A percentile compares a stretch with the other conserved stretches of the same genome.
Conservation (phyloP, 1,284 basidiomycete genomes). For the Thelephora terrestris region DNA sequence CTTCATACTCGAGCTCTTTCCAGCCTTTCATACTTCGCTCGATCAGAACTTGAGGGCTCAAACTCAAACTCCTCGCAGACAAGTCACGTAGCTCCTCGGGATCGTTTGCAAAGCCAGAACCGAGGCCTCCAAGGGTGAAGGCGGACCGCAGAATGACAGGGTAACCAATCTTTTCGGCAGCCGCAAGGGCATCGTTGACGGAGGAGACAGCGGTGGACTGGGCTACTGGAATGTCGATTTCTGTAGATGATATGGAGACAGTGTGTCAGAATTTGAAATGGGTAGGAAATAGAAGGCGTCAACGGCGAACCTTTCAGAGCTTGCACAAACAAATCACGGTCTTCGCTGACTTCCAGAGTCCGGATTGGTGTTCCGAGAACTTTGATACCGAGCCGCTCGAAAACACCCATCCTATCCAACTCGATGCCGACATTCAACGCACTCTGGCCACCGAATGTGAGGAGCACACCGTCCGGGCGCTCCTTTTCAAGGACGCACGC, state of each 20-base stretch:
- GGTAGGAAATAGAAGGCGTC: not conserved
- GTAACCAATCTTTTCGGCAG: slow-evolving; percentile 90
- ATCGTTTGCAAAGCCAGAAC: slow-evolving; percentile 96
- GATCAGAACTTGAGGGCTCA: slow-evolving; percentile 94
- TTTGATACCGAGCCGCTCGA: slow-evolving; percentile 89
- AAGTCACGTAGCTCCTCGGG: slow-evolving; percentile 93
- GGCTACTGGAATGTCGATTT: slow-evolving; percentile 97
- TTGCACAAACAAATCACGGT: slow-evolving; percentile 95
- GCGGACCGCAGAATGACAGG: slow-evolving; percentile 98
- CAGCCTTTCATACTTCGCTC: slow-evolving; percentile 99
- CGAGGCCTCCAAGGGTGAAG: slow-evolving; percentile 96
- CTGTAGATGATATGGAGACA: slow-evolving; percentile 28
- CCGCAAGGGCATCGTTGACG: slow-evolving; percentile 85
- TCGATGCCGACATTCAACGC: slow-evolving; percentile 98
- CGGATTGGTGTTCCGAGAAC: slow-evolving; percentile 94
- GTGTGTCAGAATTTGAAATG: not conserved
- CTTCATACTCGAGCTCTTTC: slow-evolving; percentile 99
- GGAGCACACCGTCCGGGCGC: slow-evolving; percentile 91
- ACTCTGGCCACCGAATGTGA: slow-evolving; percentile 98
- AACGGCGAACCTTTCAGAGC: slow-evolving; percentile 75
- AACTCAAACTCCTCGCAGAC: slow-evolving; percentile 82
- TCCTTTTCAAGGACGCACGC: slow-evolving; percentile 99
- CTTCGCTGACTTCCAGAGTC: slow-evolving; percentile 94
- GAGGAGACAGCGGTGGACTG: slow-evolving; percentile 97
- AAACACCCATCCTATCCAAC: slow-evolving; percentile 94